Conservation (phyloP, 1,284 basidiomycete species). For the Puccinia triticina region DNA sequence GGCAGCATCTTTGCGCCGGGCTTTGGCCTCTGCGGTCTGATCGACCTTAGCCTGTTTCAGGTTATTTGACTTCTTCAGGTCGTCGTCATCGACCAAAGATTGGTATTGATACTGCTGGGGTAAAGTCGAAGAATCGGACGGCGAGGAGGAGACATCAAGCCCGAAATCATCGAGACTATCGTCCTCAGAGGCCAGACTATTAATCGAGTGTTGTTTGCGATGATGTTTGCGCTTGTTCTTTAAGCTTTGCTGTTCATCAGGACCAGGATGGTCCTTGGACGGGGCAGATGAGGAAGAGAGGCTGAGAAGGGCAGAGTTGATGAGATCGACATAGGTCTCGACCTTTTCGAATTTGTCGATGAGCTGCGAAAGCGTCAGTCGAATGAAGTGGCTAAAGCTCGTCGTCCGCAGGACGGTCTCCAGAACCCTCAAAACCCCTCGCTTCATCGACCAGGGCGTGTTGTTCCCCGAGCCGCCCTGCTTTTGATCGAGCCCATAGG, state of each 20-base stretch:
- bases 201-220: neutral
- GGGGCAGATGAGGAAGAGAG: neutral
- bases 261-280: neutral
- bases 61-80: neutral
- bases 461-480: neutral
- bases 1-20: neutral
- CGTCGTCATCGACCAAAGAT: conserved; percentile 8
- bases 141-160: neutral
- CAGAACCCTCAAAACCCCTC: conserved; percentile 41
- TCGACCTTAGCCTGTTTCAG: neutral
- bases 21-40: neutral
- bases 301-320: conserved; percentile 10
- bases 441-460: conserved; percentile 42
- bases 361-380: neutral
- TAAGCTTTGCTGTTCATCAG: neutral
- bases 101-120: neutral
- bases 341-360: conserved; percentile 27
- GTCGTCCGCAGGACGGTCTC: conserved; percentile 43
- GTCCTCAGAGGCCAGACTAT: neutral
- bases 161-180: neutral
- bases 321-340: conserved; percentile 25
- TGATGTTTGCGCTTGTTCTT: conserved; percentile 4
- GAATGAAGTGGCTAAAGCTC: conserved; percentile 28
- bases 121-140: neutral
- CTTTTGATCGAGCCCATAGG: conserved; percentile 39